A percentile compares a stretch with the other conserved stretches of the same genome.
These are phyloP conservation scores for Smallanthus sonchifolius DNA, from an alignment of 129 eudicot species.

Conservation along the genomic window DNA sequence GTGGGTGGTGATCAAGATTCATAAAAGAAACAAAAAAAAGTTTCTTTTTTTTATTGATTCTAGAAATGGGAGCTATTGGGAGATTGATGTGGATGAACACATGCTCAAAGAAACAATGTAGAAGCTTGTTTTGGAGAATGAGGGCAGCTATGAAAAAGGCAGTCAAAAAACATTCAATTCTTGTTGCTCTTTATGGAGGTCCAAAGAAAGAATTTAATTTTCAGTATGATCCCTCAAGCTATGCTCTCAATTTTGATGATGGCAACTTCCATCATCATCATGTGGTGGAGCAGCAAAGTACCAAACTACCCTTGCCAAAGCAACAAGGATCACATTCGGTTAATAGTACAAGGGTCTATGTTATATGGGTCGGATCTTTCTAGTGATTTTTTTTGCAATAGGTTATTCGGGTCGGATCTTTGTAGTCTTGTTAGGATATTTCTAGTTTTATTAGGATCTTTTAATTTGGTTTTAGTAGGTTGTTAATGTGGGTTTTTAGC, in stretches of 20 bases:
- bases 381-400: constrained; percentile 6
- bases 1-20: constrained; percentile 20
- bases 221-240: constrained; percentile 77
- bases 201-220: constrained; percentile 36
- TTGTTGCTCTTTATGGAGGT: constrained; percentile 31
- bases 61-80: constrained; percentile 30
- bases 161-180: constrained; percentile 25
- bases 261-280: constrained; percentile 27
- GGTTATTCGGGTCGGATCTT: constrained; percentile 23
- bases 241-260: constrained; percentile 90
- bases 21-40: background rate
- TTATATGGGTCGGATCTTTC: constrained; percentile 42
- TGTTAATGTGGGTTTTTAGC: constrained; percentile 2
- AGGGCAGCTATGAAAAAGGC: constrained; percentile 55
- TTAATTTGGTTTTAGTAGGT: background rate
- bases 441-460: background rate
- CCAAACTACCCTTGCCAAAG: constrained; percentile 15
- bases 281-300: constrained; percentile 20
- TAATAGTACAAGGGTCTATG: constrained; percentile 40
- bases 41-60: background rate
- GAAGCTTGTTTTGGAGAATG: constrained; percentile 46
- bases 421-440: background rate
- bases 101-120: constrained; percentile 47
- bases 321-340: constrained; percentile 15
- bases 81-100: constrained; percentile 39